Evolutionary conservation across 2,329 filamentous ascomycete genomes (phyloP), one percentile per base, ranked within the genome.

Genomic region (Aspergillus quadricinctus): DNA sequence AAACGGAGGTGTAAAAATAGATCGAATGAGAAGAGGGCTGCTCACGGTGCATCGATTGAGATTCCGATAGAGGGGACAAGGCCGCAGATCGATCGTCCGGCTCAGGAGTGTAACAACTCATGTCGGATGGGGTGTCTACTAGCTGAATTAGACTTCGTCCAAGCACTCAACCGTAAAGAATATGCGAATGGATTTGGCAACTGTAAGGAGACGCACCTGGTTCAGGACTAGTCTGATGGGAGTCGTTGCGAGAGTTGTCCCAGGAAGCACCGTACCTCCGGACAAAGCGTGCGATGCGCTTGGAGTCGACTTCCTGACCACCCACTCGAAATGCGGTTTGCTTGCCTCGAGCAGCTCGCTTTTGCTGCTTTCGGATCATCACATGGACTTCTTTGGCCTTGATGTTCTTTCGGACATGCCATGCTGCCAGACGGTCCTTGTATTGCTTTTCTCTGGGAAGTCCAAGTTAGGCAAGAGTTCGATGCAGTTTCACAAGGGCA

Each of bases 331-430:
- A 73, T 8, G 69, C 70, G 4, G 70, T 73, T 57, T 68, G 66
- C 53, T 73, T 73, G 59, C 71, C 71, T n/a, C 63, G 66, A 49
- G 71, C 69, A 48, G 71, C 71, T 11, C 71, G 71, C 54, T 72
- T 72, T 53, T 71, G 64, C 55, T 73, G 69, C 49, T 73, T 73
- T 50, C 70, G 70, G 28, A 72, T 65, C 70, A 73, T 72, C 43
- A 73, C 54, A 43, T 72, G 68, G 41, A 71, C 69, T 56, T 73
- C 70, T 55, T 70, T 70, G 49, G 69, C 68, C 59, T 73, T 73
- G 60, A 73, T 72, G 50, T 73, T 73, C 48, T 73, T 73, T 28
- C 71, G 69, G 45, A 73, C 61, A 57, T 72, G 65, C 71, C 71
- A 73, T 37, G 69, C 66, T 11, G 70, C 69, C 6, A 73, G 66